Evolutionary conservation across 176 grass and related monocot species (phyloP), one percentile per base, ranked within the genome.

Genomic region (Oryza rufipogon): DNA sequence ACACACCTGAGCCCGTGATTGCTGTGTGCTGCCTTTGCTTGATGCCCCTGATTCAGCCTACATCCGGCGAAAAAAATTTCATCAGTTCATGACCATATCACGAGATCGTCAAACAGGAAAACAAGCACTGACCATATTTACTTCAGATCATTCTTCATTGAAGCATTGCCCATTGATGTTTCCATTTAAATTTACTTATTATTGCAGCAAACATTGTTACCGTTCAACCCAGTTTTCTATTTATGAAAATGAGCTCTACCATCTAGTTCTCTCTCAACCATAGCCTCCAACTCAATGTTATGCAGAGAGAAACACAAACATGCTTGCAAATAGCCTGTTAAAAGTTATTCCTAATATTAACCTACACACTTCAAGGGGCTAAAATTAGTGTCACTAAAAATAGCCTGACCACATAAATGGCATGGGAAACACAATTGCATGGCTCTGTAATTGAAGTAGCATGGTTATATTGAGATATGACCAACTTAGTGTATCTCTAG

Each of bases 21-120:
- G 75, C 20, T 77, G 74, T 70, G 61, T 70, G 34, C 46, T 80
- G 73, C 82, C 85, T 78, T 77, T 87, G 66, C 78, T 82, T 74
- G 89, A 77, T 80, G 81, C 70, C 80, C 85, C 87, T 25, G 76
- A 80, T 68, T 85, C 85, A 47, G 79, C 87, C 92, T 94, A 45
- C 61, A 79, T 79, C 80, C 15, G 28, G 15, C 11, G 74, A 85
- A 42, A 52, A 73, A 20, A 0, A 48, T 81, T 49, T 32, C 6
- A 80, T 89, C 51, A 84, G 52, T 12, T 79, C 20, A 66, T 11
- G 22, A 12, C 33, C 54, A 80, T 6, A 77, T 23, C 58, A 77
- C 19, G 28, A 58, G 26, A 22, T 83, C 45, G 32, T 68, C 9
- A 66, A 67, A 80, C 15, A 75, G 52, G 32, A 76, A 86, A 65